Evolutionary conservation across 257 asterid species (phyloP).

Genomic region (Lycium barbarum): DNA sequence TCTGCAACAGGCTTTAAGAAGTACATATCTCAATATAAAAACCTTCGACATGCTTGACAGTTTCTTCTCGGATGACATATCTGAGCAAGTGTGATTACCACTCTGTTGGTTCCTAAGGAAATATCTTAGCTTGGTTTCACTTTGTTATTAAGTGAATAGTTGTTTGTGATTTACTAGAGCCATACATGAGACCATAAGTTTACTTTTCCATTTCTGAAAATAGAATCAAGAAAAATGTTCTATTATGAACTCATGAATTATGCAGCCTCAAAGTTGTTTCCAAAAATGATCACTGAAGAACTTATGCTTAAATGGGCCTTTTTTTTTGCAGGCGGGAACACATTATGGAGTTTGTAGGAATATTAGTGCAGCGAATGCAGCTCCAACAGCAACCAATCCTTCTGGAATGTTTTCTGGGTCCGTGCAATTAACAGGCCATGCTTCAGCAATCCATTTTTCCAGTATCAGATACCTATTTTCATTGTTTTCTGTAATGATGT

Average conservation of each 20-base stretch:
- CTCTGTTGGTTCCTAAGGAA: slow-evolving; percentile 6
- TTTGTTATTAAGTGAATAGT: background rate
- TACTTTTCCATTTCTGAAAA: slow-evolving; percentile 12
- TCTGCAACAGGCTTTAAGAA: background rate
- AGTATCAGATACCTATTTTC: slow-evolving; percentile 36
- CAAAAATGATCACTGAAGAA: background rate
- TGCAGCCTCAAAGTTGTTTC: background rate
- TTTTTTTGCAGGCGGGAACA: slow-evolving; percentile 72
- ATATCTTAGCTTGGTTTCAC: slow-evolving; percentile 8
- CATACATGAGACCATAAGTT: background rate
- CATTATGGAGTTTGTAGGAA: slow-evolving; percentile 82
- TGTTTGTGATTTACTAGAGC: background rate
- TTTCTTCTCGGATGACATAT: background rate
- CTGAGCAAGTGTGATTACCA: background rate
- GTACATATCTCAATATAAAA: background rate
- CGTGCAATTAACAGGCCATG: slow-evolving; percentile 79
- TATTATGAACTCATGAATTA: too few species aligned
- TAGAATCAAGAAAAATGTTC: background rate
- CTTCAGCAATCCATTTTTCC: slow-evolving; percentile 50
- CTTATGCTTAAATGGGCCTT: slow-evolving; percentile 22
- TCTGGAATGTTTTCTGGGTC: slow-evolving; percentile 95
- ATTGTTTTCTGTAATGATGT: slow-evolving; percentile 38
- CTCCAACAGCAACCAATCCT: slow-evolving; percentile 49
- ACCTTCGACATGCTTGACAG: background rate
- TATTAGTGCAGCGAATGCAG: slow-evolving; percentile 50